Percentiles rank a stretch among this genome's conserved stretches.
Evolutionary conservation across 192 early-diverging fungal species (phyloP).

Genomic region (Rhizophagus prolifer): DNA sequence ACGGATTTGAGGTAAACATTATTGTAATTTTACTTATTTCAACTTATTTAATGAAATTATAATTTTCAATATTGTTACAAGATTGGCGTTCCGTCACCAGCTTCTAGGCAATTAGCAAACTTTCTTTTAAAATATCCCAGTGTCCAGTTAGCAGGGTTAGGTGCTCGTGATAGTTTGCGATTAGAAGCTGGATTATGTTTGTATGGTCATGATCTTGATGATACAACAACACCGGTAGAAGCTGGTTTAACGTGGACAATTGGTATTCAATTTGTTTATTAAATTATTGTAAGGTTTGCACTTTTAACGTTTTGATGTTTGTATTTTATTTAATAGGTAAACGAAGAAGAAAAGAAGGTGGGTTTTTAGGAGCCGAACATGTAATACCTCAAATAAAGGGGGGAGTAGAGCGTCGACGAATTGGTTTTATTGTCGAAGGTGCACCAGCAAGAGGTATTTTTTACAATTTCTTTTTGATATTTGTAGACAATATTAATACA

Average conservation of each 20-base stretch:
- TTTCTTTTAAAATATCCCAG: constrained; percentile 64
- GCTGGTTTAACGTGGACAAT: constrained; percentile 95
- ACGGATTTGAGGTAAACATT: constrained; percentile 86
- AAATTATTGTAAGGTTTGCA: background rate
- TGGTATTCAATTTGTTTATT: constrained; percentile 44
- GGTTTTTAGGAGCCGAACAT: constrained; percentile 86
- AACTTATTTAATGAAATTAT: background rate
- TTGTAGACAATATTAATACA: background rate
- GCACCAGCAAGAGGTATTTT: constrained; percentile 80
- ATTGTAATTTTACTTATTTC: background rate
- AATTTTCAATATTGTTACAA: constrained; percentile 29
- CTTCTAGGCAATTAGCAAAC: constrained; percentile 68
- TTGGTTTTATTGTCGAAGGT: constrained; percentile 89
- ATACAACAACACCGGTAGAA: constrained; percentile 89
- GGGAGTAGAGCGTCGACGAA: constrained; percentile 73
- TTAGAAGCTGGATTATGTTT: constrained; percentile 97
- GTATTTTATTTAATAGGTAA: constrained; percentile 56
- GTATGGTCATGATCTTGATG: constrained; percentile 95
- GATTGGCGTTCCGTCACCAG: constrained; percentile 82
- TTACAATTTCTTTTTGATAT: background rate
- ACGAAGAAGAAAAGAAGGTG: constrained; percentile 82
- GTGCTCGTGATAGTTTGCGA: constrained; percentile 91
- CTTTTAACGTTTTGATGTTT: background rate
- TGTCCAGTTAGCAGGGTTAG: constrained; percentile 92
- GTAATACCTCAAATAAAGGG: constrained; percentile 87